Evolutionary conservation across 306 rosid genomes (phyloP).

Genomic region (Carpinus fangiana): DNA sequence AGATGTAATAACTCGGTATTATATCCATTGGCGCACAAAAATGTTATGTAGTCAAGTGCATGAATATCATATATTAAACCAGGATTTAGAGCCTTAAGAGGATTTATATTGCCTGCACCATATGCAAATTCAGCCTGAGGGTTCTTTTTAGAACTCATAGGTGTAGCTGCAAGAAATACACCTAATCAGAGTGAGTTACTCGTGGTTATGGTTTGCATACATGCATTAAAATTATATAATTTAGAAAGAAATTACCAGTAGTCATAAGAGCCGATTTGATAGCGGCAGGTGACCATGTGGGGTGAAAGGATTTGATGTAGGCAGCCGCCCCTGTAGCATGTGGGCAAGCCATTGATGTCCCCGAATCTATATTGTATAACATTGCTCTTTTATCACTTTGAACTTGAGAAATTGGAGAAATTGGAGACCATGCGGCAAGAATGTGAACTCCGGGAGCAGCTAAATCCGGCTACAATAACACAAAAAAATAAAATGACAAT

Average conservation of each 20-base stretch:
- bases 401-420: not conserved
- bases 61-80: conserved; percentile 42
- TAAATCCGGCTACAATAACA: too few species aligned
- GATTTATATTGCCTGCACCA: conserved; percentile 44
- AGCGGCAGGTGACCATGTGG: conserved; percentile 42
- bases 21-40: conserved; percentile 49
- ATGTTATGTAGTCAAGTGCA: conserved; percentile 33
- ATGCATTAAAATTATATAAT: too few species aligned
- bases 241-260: conserved; percentile 20
- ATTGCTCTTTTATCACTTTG: conserved; percentile 23
- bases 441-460: conserved; percentile 38
- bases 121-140: conserved; percentile 36
- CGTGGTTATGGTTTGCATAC: not conserved
- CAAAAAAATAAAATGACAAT: not conserved
- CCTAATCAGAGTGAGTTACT: not conserved
- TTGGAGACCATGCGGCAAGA: conserved; percentile 32
- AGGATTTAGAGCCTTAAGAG: conserved; percentile 30
- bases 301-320: conserved; percentile 36
- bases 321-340: conserved; percentile 36
- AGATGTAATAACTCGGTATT: conserved; percentile 15
- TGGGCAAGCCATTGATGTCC: conserved; percentile 51
- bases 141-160: conserved; percentile 13
- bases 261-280: conserved; percentile 39
- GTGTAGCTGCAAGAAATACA: conserved; percentile 29
- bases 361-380: conserved; percentile 31